Evolutionary conservation across 345 rosid species (phyloP).

Genomic region (Citrus medica): DNA sequence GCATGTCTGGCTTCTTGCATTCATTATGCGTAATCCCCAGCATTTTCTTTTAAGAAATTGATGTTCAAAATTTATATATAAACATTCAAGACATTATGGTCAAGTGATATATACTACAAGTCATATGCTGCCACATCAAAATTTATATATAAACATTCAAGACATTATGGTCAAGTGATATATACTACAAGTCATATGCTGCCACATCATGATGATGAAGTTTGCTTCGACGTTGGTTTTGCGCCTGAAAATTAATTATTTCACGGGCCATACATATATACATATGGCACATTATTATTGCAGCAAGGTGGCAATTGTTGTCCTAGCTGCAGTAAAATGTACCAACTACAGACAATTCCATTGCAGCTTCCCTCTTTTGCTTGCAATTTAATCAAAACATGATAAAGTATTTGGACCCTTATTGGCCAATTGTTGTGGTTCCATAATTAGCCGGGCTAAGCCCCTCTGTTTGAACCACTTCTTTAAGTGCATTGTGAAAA

Average conservation of each 20-base stretch:
- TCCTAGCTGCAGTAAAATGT: background rate
- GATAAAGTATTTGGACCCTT: background rate
- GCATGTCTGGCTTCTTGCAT: slow-evolving; percentile 14
- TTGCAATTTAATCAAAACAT: slow-evolving; percentile 26
- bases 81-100: background rate
- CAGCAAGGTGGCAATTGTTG: slow-evolving; percentile 1
- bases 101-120: background rate
- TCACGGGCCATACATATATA: background rate
- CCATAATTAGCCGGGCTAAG: background rate
- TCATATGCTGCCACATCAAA: slow-evolving; percentile 7
- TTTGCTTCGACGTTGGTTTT: slow-evolving; percentile 5
- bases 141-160: background rate
- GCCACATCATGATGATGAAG: slow-evolving; percentile 19
- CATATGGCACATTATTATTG: slow-evolving; percentile 8
- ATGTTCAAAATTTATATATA: background rate
- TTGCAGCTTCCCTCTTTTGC: slow-evolving; percentile 12
- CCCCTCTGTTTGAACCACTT: background rate
- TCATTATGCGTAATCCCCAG: background rate
- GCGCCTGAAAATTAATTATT: slow-evolving; percentile 7
- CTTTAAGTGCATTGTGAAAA: background rate
- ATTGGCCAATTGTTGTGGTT: background rate
- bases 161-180: background rate
- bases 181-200: background rate
- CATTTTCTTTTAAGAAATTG: background rate
- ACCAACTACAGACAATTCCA: background rate